Conservation (phyloP, 78 protist species). For the Planoprotostelium fungivorum region DNA sequence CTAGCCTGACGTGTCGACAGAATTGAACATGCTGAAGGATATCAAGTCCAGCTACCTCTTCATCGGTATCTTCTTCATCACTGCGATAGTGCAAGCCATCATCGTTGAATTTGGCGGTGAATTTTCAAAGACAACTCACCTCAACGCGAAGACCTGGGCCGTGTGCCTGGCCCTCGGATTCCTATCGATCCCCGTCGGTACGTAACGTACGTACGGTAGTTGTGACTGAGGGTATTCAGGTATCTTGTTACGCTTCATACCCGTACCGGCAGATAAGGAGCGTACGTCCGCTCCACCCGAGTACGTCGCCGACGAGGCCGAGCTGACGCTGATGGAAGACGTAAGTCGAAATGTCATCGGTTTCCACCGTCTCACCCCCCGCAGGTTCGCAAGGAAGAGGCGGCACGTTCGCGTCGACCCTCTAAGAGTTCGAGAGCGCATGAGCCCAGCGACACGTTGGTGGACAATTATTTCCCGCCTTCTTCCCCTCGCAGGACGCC, state of each 20-base stretch:
- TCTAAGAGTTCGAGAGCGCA: background rate
- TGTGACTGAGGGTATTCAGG: no score
- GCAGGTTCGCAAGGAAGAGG: background rate
- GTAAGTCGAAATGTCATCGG: background rate
- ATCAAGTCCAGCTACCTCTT: constrained; percentile 50
- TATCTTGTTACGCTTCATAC: background rate
- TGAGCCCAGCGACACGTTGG: background rate
- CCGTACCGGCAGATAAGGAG: background rate
- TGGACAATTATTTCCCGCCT: background rate
- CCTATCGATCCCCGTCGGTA: constrained; percentile 4
- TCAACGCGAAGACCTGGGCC: no score
- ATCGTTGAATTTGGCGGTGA: constrained; percentile 83
- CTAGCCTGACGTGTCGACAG: no score
- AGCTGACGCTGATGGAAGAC: background rate
- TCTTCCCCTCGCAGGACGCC: no score
- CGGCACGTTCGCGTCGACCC: background rate
- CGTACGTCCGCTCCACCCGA: background rate
- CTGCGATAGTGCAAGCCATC: constrained; percentile 50
- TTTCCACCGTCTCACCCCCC: background rate
- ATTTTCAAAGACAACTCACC: no score
- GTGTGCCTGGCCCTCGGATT: no score
- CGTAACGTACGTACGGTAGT: background rate
- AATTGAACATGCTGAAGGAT: constrained; percentile 51
- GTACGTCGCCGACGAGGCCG: background rate
- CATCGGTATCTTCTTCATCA: constrained; percentile 42